Evolutionary conservation across 83 land plant species (phyloP).

Genomic region (Thuja plicata): DNA sequence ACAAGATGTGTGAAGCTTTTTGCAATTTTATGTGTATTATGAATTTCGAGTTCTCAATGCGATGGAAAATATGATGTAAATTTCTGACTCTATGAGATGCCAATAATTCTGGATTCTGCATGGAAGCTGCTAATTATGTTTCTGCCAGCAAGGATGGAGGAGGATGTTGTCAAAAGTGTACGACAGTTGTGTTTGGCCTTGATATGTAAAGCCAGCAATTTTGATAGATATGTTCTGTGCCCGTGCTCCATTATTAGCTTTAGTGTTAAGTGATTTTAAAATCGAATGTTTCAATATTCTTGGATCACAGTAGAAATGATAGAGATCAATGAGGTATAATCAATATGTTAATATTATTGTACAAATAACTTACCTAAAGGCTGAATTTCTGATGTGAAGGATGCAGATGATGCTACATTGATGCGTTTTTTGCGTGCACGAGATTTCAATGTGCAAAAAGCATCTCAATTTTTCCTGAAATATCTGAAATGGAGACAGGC

Average conservation of each 20-base stretch:
- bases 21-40: background rate
- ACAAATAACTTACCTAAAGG: background rate
- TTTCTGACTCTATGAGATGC: background rate
- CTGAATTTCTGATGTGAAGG: slow-evolving; percentile 30
- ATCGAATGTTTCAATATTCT: background rate
- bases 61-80: background rate
- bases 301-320: background rate
- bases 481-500: slow-evolving; percentile 43
- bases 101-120: background rate
- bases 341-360: background rate
- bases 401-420: slow-evolving; percentile 38
- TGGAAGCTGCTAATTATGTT: background rate
- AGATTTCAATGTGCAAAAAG: slow-evolving; percentile 43
- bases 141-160: background rate
- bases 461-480: slow-evolving; percentile 33
- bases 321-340: background rate
- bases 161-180: background rate
- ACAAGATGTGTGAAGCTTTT: background rate
- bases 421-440: slow-evolving; percentile 59
- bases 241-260: background rate
- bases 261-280: background rate
- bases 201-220: background rate
- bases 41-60: background rate
- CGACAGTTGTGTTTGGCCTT: background rate
- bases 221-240: background rate